phyloP scores from a whole-genome alignment of 169 alveolate genomes.

The Condylostoma magnum region DNA sequence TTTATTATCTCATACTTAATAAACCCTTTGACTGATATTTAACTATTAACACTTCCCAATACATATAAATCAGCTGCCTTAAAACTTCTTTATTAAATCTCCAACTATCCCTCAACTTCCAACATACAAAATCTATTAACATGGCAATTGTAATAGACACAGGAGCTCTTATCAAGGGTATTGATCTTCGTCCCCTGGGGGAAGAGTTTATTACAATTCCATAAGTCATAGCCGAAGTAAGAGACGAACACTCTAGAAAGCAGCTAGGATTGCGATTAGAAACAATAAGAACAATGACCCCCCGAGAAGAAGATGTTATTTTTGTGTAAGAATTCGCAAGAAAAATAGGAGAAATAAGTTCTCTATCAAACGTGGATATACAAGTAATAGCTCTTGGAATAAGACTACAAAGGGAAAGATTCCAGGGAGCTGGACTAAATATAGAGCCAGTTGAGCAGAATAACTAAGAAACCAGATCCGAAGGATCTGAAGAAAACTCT shows the following conservation, averaged over 20 bases:
- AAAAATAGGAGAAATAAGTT: slow-evolving; percentile 59
- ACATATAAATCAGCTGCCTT: no score
- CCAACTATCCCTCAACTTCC: no score
- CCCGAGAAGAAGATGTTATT: slow-evolving; percentile 32
- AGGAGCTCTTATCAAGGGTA: slow-evolving; percentile 55
- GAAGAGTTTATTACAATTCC: slow-evolving; percentile 48
- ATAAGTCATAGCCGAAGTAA: slow-evolving; percentile 57
- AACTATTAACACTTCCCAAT: no score
- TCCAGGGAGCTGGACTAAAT: slow-evolving; percentile 32
- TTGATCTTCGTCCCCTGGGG: slow-evolving; percentile 29
- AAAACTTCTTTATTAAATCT: no score
- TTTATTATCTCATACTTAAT: no score
- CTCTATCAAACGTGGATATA: slow-evolving; percentile 47
- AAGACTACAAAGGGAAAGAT: slow-evolving; percentile 31
- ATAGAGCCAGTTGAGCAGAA: slow-evolving; percentile 31
- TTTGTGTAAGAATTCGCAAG: slow-evolving; percentile 51
- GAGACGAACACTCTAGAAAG: slow-evolving; percentile 56
- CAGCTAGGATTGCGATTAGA: slow-evolving; percentile 28
- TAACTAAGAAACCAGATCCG: background rate
- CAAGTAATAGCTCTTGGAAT: slow-evolving; percentile 54
- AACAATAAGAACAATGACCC: slow-evolving; percentile 34
- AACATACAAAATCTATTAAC: background rate
- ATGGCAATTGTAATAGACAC: slow-evolving; percentile 55
- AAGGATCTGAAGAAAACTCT: slow-evolving; percentile 17
- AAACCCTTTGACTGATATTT: no score